phyloP scores from a whole-genome alignment of 2,329 filamentous ascomycete species.

The Aspergillus calidoustus region DNA sequence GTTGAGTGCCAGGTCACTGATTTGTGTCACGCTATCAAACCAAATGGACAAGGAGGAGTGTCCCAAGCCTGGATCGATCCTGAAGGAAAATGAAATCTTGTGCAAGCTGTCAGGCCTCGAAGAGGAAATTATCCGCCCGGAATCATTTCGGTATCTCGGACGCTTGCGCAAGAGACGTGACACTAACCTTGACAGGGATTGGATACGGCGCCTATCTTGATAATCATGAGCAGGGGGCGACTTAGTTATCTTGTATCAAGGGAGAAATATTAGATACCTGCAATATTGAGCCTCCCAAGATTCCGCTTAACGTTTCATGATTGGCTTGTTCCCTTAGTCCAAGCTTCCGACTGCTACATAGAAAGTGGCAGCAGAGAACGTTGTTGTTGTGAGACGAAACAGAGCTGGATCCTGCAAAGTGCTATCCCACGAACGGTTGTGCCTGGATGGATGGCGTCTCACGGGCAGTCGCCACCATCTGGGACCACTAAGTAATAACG shows the following conservation, averaged over 20 bases:
- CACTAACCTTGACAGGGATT: constrained; percentile 15
- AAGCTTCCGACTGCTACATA: neutral
- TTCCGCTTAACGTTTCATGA: neutral
- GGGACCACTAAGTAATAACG: constrained; percentile 9
- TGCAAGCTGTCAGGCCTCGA: neutral
- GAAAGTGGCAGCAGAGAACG: neutral
- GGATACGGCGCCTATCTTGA: constrained; percentile 17
- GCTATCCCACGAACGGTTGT: neutral
- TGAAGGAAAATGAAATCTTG: neutral
- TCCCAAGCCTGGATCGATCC: neutral
- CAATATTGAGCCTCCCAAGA: constrained; percentile 1
- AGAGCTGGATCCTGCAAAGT: constrained; percentile 4
- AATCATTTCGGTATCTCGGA: constrained; percentile 15
- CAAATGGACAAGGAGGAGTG: neutral
- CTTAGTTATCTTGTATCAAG: neutral
- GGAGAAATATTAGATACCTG: neutral
- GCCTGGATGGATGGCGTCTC: neutral
- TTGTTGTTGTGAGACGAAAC: neutral
- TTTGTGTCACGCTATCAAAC: neutral
- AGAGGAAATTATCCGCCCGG: constrained; percentile 4
- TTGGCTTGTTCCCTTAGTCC: neutral
- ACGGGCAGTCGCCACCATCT: neutral
- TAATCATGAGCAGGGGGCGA: constrained; percentile 8
- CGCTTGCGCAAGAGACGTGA: neutral
- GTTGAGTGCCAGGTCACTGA: constrained; percentile 3